Conservation (phyloP, 768 basidiomycete species). For the Rubroboletus pulcherrimus region DNA sequence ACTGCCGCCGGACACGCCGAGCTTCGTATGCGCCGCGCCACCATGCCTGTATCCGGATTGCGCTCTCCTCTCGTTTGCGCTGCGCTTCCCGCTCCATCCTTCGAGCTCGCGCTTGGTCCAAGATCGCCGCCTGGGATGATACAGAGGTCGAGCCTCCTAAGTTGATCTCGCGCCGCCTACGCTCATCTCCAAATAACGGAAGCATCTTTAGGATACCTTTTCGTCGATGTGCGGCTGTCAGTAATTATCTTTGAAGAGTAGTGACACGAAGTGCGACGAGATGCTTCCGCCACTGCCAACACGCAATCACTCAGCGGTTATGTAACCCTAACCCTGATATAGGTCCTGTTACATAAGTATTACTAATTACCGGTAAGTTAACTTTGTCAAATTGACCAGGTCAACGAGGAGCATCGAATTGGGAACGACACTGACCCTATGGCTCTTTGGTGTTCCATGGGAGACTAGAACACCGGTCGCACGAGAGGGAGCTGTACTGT, state of each 20-base stretch:
- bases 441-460: neutral
- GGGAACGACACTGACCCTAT: neutral
- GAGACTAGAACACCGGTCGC: too few species aligned
- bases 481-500: too few species aligned
- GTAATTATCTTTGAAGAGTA: neutral
- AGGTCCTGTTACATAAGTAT: neutral
- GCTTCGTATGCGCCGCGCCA: conserved; percentile 55
- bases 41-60: conserved; percentile 62
- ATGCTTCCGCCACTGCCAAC: neutral
- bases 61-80: conserved; percentile 55
- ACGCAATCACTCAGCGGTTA: neutral
- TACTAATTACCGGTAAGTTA: neutral
- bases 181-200: conserved; percentile 50
- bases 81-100: conserved; percentile 55
- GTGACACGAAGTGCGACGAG: neutral
- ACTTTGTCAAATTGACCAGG: too few species aligned
- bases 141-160: conserved; percentile 61
- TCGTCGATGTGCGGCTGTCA: neutral
- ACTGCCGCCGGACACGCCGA: conserved; percentile 37
- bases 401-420: too few species aligned
- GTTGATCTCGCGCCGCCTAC: conserved; percentile 62
- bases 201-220: conserved; percentile 25
- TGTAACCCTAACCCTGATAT: neutral
- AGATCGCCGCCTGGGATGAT: conserved; percentile 51
- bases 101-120: conserved; percentile 59